Base-by-base conservation (phyloP, 805 yeast species). In the Starmerella scarabaei region DNA sequence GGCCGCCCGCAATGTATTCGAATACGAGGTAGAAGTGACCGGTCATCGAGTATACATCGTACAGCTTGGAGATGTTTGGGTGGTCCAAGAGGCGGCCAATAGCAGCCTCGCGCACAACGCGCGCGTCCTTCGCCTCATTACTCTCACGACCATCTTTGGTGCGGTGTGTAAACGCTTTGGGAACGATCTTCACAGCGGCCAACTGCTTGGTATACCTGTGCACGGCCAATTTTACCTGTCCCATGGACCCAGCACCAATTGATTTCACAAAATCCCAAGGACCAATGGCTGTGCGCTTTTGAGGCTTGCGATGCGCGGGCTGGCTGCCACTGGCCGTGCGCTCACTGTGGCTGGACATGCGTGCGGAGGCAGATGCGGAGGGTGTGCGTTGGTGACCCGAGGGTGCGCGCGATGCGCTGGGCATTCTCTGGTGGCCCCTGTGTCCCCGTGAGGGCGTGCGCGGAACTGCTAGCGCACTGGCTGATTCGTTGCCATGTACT, bases 231-330 rank as follows among this genome's bases (percentile, higher is more conserved):
- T 91, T 91, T 36, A 91, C 99, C 59, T 88, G 93, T 43, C 99
- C 99, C 98, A 91, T 91, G 0, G 95, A 84, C 3, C 99, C 98
- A 2, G 97, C 94, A 32, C 99, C 99, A 34, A 91, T 81, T 2
- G 95, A 85, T 60, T 84, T 84, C 42, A 82, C 70, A 52, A 88
- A 86, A 52, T 83, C 93, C 98, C 98, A 88, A 49, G 91, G 95
- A 12, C 97, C 98, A 40, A 88, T 79, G 4, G 94, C 71, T 43
- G 79, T 80, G 48, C 97, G 73, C 58, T 85, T 61, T 33, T 49
- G 50, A 17, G 44, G 42, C 27, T 38, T 38, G 15, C 41, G 14
- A 11, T 15, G 37, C 31, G 17, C 18, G 23, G 5, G 19, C 5
- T 9, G 14, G 21, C 5, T 7, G 26, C 26, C 11, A 7, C 9